Conservation (phyloP, 192 early-diverging fungal genomes). For the Rhizophagus clarus region DNA sequence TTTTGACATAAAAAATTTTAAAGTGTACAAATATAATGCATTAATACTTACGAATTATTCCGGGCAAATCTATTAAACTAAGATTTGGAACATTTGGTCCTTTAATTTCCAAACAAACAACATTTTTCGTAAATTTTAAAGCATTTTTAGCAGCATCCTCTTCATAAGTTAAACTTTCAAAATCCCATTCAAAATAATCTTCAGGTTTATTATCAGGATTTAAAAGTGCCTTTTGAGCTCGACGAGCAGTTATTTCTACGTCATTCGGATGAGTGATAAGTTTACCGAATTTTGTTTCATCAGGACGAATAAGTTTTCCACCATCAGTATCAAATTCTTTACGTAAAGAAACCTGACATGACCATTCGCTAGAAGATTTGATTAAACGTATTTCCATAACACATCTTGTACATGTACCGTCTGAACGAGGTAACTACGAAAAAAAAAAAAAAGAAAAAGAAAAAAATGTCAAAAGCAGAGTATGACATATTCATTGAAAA, state of each 20-base stretch:
- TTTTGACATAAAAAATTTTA: background rate
- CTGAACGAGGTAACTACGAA: slow-evolving; percentile 44
- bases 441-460: background rate
- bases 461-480: no score
- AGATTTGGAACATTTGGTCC: slow-evolving; percentile 51
- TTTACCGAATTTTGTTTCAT: slow-evolving; percentile 44
- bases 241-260: slow-evolving; percentile 47
- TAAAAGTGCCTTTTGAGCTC: slow-evolving; percentile 58
- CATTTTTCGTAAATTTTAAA: slow-evolving; percentile 51
- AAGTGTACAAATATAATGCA: no score
- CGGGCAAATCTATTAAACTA: slow-evolving; percentile 64
- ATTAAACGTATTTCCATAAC: slow-evolving; percentile 56
- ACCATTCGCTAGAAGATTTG: slow-evolving; percentile 36
- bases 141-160: slow-evolving; percentile 50
- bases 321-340: slow-evolving; percentile 49
- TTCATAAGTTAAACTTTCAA: slow-evolving; percentile 32
- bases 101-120: slow-evolving; percentile 58
- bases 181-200: slow-evolving; percentile 16
- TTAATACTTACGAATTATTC: slow-evolving; percentile 55
- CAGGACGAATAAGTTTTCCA: slow-evolving; percentile 31
- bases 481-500: no score
- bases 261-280: slow-evolving; percentile 36
- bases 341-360: slow-evolving; percentile 50
- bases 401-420: slow-evolving; percentile 59
- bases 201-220: slow-evolving; percentile 42